Base-by-base conservation (phyloP, 768 basidiomycete species). In the Boletus rubescentipes region DNA sequence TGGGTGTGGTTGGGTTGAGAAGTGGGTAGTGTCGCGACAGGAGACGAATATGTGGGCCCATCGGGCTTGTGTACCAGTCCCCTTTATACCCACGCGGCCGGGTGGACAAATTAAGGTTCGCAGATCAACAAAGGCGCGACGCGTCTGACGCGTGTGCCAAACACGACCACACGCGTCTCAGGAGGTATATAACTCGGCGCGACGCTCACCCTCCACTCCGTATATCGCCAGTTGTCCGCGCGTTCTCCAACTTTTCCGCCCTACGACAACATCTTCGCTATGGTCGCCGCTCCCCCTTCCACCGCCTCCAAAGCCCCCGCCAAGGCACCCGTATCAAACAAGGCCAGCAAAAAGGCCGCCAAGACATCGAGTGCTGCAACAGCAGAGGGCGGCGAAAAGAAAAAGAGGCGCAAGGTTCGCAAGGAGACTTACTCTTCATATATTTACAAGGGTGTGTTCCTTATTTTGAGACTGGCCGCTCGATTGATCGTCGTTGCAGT, bases 371-470 rank as follows among this genome's bases (percentile, higher is more conserved):
- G 82, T 5, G 73, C 79, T 11, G 68, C 77, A 52, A 72, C 85
- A 8, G 75, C 78, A 36, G 85, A 83, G 49, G 84, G 81, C 43
- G 84, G 81, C 43, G 88, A 92, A 72, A 91, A 91, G 83, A 93
- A 93, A 82, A 87, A 88, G 79, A 78, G 87, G 64, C 87, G 86
- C 75, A 95, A 94, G 81, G 71, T 80, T 49, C 80, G 92, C 74
- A 92, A 92, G 79, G 91, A 93, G 79, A 93, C 91, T 2, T 93
- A 93, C 78, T 87, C 91, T 20, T 91, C 91, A 32, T 96, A 96
- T 80, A 94, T 97, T 72, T 93, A 92, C 81, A 93, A 93, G 75
- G 89, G 90, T 89, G 5, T 2, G 41, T 36, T 21, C 6, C 20
- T 42, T 37, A 23, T 31, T 37, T 41, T 1, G 14, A 20, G 9